phyloP scores from a whole-genome alignment of 1,284 basidiomycete genomes.

The Apiotrichum veenhuisii region DNA sequence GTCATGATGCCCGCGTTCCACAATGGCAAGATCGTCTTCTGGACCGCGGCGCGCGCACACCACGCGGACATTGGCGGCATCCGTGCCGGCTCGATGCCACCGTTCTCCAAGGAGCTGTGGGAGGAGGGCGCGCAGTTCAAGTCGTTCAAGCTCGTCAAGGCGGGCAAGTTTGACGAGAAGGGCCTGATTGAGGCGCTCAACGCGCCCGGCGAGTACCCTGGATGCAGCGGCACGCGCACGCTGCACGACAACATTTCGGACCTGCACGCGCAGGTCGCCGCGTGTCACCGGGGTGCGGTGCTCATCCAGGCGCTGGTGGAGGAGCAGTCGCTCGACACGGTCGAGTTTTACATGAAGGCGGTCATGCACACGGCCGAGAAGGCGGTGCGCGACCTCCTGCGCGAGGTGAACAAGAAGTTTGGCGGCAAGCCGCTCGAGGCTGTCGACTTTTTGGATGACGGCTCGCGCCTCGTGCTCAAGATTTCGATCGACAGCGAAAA shows the following conservation, averaged over 20 bases:
- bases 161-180: slow-evolving; percentile 50
- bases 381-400: slow-evolving; percentile 77
- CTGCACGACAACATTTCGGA: slow-evolving; percentile 59
- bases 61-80: slow-evolving; percentile 51
- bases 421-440: slow-evolving; percentile 63
- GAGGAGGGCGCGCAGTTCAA: slow-evolving; percentile 52
- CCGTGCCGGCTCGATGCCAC: slow-evolving; percentile 52
- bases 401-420: slow-evolving; percentile 69
- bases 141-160: slow-evolving; percentile 55
- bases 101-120: slow-evolving; percentile 49
- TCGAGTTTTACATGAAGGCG: slow-evolving; percentile 69
- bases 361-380: slow-evolving; percentile 86
- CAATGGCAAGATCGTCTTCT: slow-evolving; percentile 41
- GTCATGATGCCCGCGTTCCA: slow-evolving; percentile 44
- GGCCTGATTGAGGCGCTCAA: slow-evolving; percentile 78
- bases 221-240: slow-evolving; percentile 77
- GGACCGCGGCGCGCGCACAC: slow-evolving; percentile 46
- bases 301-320: slow-evolving; percentile 38
- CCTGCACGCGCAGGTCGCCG: slow-evolving; percentile 42
- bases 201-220: slow-evolving; percentile 78
- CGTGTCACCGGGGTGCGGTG: slow-evolving; percentile 37
- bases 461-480: slow-evolving; percentile 53
- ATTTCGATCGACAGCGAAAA: slow-evolving; percentile 75
- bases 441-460: slow-evolving; percentile 40
- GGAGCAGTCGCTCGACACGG: slow-evolving; percentile 53